Base-by-base conservation (phyloP, 192 early-diverging fungal species). In the Umbelopsis ramanniana region DNA sequence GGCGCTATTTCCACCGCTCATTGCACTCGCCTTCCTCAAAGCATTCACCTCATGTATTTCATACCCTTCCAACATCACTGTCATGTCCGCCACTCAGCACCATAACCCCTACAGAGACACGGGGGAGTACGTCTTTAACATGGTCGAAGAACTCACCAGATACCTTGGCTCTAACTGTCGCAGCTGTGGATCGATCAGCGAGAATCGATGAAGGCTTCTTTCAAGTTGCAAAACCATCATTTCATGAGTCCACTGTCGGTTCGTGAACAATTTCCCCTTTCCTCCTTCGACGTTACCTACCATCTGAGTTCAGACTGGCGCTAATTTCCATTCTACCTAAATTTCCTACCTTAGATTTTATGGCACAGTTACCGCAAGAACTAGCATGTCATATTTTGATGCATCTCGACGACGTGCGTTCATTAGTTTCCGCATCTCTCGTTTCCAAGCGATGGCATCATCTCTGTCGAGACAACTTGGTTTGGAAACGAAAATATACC, bases 191-290 rank as follows among this genome's bases (percentile, higher is more conserved):
- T 63, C 57, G 33, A 63, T 17, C 57, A 19, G 8, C 57, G 17
- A 63, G 57, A 17, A 63, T 63, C n/a, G 57, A 63, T 37, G 57
- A 63, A n/a, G 57, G 57, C 17, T 63, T 63, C 33, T 63, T 29
- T 19, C 57, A 63, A 63, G 33, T 19, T 19, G 57, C 14, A 6
- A 63, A 37, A 14, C 57, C 29, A 37, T 63, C 57, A 8, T 63
- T 14, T 37, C 33, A 63, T 63, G 35, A 29, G 17, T 6, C 57
- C 8, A 37, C 29, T 19, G 33, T 63, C 26, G 57, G 57, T 63
- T 63, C 57, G 57, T 63, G 33, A 37, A 37, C 26, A 19, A 50
- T 17, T 37, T 37, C 57, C 57, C 33, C 33, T 63, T 19, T 33
- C 33, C 57, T 63, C 33, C 33, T 63, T 29, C 40, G 11, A 43